These are phyloP conservation scores for Suillus occidentalis DNA, from an alignment of 768 basidiomycete genomes.

Conservation along the genomic window DNA sequence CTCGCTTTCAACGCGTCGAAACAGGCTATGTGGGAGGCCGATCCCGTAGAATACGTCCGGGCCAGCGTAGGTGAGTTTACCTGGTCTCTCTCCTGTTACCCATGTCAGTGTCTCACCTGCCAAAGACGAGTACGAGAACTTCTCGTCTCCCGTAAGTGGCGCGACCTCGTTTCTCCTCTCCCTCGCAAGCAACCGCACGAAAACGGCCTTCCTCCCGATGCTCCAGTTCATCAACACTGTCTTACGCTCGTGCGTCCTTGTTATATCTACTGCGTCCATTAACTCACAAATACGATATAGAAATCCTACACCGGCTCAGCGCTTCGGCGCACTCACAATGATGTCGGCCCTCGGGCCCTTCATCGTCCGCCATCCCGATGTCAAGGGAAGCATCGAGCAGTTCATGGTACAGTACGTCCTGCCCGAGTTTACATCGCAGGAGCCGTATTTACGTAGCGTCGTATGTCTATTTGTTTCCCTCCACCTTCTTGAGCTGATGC, in stretches of 20 bases:
- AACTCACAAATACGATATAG: conserved; percentile 24
- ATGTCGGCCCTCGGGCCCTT: conserved; percentile 51
- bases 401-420: conserved; percentile 75
- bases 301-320: conserved; percentile 58
- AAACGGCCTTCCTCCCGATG: too few relatives aligned
- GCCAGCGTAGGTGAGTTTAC: conserved; percentile 61
- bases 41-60: conserved; percentile 81
- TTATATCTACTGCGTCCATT: too few relatives aligned
- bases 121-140: too few relatives aligned
- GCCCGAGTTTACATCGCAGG: conserved; percentile 62
- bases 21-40: conserved; percentile 71
- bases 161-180: too few relatives aligned
- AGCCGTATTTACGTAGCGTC: conserved; percentile 77
- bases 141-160: too few relatives aligned
- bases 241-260: too few relatives aligned
- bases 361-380: conserved; percentile 84
- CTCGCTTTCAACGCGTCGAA: conserved; percentile 73
- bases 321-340: conserved; percentile 68
- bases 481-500: conserved; percentile 3
- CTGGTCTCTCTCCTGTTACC: too few relatives aligned
- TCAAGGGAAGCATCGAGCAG: conserved; percentile 72
- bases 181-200: too few relatives aligned
- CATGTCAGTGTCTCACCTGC: too few relatives aligned
- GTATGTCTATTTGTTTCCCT: conserved; percentile 44
- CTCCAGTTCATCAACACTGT: too few relatives aligned